Evolutionary conservation across 2,329 filamentous ascomycete species (phyloP).

Genomic region (Talaromyces verruculosus): DNA sequence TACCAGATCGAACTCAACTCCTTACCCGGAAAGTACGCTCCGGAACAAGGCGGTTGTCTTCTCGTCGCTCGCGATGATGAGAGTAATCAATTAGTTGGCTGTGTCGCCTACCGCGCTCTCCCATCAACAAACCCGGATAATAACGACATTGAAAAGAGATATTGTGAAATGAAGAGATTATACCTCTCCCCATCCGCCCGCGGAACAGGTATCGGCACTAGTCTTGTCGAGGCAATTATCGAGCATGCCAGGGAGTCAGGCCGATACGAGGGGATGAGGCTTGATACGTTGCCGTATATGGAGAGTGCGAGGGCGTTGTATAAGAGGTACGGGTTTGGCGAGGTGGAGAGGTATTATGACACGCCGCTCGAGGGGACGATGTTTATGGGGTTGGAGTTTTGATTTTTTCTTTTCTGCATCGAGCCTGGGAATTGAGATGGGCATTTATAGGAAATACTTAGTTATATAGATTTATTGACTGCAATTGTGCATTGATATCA

Average conservation of each 20-base stretch:
- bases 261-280: slow-evolving; percentile 51
- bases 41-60: slow-evolving; percentile 47
- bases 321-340: slow-evolving; percentile 51
- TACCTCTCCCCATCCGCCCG: slow-evolving; percentile 53
- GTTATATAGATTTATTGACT: not conserved
- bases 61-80: slow-evolving; percentile 46
- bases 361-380: slow-evolving; percentile 55
- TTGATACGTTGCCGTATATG: slow-evolving; percentile 60
- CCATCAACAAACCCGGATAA: not conserved
- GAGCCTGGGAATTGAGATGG: not conserved
- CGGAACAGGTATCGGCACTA: slow-evolving; percentile 51
- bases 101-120: slow-evolving; percentile 49
- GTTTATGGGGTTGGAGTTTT: slow-evolving; percentile 48
- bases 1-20: slow-evolving; percentile 54
- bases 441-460: not conserved
- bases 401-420: not conserved
- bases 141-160: slow-evolving; percentile 6
- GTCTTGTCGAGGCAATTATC: slow-evolving; percentile 49
- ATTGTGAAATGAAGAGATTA: slow-evolving; percentile 60
- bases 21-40: slow-evolving; percentile 57
- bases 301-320: slow-evolving; percentile 53
- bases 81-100: slow-evolving; percentile 43
- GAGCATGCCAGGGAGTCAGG: slow-evolving; percentile 48
- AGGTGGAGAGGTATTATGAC: slow-evolving; percentile 56
- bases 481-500: not conserved